These are phyloP conservation scores for Penicillium sp. DNA, from an alignment of 2,329 filamentous ascomycete species.

Conservation along the genomic window DNA sequence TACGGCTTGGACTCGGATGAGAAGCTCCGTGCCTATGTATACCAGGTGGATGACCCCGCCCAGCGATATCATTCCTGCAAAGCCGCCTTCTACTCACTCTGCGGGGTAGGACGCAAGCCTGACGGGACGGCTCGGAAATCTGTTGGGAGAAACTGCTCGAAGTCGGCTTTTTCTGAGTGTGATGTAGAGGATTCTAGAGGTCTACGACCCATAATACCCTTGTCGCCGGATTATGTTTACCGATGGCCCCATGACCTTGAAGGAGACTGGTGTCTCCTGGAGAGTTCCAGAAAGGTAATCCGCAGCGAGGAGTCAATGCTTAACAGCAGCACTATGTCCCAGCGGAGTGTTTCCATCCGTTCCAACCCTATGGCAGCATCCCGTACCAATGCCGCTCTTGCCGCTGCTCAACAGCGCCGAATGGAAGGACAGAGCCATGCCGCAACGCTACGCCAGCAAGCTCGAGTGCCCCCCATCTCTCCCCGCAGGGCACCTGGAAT, in stretches of 20 bases:
- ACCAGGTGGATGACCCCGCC: constrained; percentile 37
- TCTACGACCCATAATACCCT: constrained; percentile 47
- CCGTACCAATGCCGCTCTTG: constrained; percentile 42
- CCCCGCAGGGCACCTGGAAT: constrained; percentile 30
- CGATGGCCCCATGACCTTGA: constrained; percentile 43
- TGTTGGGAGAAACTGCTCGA: constrained; percentile 47
- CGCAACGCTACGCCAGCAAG: constrained; percentile 49
- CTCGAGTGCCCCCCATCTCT: constrained; percentile 35
- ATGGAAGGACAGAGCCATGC: constrained; percentile 48
- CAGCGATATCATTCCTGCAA: constrained; percentile 43
- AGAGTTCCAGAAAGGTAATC: constrained; percentile 15
- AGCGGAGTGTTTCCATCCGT: constrained; percentile 29
- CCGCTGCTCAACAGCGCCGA: constrained; percentile 43
- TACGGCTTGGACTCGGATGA: constrained; percentile 47
- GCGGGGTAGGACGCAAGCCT: constrained; percentile 46
- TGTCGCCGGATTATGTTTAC: constrained; percentile 49
- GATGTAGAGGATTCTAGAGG: constrained; percentile 47
- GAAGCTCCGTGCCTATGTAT: constrained; percentile 37
- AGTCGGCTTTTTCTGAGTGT: constrained; percentile 50
- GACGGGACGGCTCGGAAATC: constrained; percentile 44
- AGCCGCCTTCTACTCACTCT: constrained; percentile 46
- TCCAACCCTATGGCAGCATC: constrained; percentile 32
- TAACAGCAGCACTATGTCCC: constrained; percentile 31
- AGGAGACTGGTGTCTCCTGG: constrained; percentile 43
- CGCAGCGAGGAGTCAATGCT: constrained; percentile 28